Evolutionary conservation across 345 rosid species (phyloP).

Genomic region (Tarenaya hassleriana): DNA sequence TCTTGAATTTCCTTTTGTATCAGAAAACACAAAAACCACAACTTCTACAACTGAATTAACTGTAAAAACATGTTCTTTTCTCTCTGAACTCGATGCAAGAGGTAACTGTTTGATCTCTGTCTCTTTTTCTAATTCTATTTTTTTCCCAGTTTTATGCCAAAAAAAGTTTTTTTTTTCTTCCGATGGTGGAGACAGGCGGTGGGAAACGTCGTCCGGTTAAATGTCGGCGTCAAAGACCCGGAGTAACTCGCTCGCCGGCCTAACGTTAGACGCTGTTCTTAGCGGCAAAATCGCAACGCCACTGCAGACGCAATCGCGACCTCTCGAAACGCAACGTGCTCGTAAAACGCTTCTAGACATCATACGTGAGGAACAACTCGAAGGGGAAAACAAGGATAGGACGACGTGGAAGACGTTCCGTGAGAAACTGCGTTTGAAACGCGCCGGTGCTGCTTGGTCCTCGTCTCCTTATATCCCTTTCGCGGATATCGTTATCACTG

Average conservation of each 20-base stretch:
- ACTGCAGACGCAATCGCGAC: conserved; percentile 15
- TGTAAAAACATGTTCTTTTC: conserved; percentile 9
- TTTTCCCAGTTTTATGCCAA: no score
- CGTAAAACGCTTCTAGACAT: conserved; percentile 54
- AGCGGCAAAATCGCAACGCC: conserved; percentile 25
- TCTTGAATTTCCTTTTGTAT: no score
- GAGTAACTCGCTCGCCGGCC: conserved; percentile 36
- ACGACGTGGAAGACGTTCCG: conserved; percentile 75
- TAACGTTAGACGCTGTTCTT: conserved; percentile 36
- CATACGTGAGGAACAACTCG: conserved; percentile 47
- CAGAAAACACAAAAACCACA: neutral
- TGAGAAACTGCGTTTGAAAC: conserved; percentile 58
- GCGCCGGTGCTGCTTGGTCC: conserved; percentile 65
- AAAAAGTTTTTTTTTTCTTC: neutral
- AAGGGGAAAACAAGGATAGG: conserved; percentile 42
- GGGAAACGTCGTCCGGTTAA: conserved; percentile 23
- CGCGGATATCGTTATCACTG: conserved; percentile 44
- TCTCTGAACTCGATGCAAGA: conserved; percentile 29
- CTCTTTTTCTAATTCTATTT: neutral
- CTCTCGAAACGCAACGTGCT: conserved; percentile 25
- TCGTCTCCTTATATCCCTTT: conserved; percentile 46
- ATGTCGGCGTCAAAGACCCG: conserved; percentile 48
- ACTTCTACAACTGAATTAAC: neutral
- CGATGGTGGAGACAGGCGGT: conserved; percentile 20
- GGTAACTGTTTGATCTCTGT: conserved; percentile 12